Conservation (phyloP, 2,329 filamentous ascomycete genomes). For the Davidsoniella australis region DNA sequence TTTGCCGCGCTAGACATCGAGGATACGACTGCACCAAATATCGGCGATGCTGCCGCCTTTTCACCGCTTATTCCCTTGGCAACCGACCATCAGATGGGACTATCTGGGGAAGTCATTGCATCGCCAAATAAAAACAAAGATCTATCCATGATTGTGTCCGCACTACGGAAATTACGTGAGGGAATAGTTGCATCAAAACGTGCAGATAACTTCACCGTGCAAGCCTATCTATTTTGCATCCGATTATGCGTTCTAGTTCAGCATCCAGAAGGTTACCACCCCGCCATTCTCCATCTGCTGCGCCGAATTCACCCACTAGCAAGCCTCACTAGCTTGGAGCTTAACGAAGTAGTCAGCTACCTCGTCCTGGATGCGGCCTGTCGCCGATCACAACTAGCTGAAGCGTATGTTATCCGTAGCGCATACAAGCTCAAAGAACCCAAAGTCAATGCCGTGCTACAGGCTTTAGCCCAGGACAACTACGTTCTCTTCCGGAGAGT, state of each 20-base stretch:
- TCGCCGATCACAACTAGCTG: slow-evolving; percentile 54
- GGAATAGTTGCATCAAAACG: slow-evolving; percentile 67
- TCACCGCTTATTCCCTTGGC: slow-evolving; percentile 8
- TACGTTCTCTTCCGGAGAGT: slow-evolving; percentile 63
- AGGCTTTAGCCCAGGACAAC: slow-evolving; percentile 61
- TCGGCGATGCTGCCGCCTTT: not conserved
- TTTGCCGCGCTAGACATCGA: slow-evolving; percentile 44
- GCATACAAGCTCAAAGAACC: slow-evolving; percentile 44
- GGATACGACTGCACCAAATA: not conserved
- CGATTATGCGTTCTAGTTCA: slow-evolving; percentile 65
- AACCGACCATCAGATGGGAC: not conserved
- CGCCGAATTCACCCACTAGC: slow-evolving; percentile 49
- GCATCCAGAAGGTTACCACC: slow-evolving; percentile 78
- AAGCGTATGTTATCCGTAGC: slow-evolving; percentile 52
- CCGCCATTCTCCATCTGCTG: slow-evolving; percentile 67
- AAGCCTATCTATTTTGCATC: slow-evolving; percentile 83
- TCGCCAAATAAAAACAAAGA: slow-evolving; percentile 28
- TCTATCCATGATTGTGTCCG: slow-evolving; percentile 58
- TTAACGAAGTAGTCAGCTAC: slow-evolving; percentile 66
- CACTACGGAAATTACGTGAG: slow-evolving; percentile 83
- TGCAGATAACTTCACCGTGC: slow-evolving; percentile 64
- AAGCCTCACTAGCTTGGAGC: slow-evolving; percentile 52
- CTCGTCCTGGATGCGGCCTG: slow-evolving; percentile 79
- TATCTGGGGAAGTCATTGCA: not conserved
- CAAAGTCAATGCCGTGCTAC: slow-evolving; percentile 52